phyloP scores from a whole-genome alignment of 2,329 filamentous ascomycete genomes.

The Ustulina deusta region DNA sequence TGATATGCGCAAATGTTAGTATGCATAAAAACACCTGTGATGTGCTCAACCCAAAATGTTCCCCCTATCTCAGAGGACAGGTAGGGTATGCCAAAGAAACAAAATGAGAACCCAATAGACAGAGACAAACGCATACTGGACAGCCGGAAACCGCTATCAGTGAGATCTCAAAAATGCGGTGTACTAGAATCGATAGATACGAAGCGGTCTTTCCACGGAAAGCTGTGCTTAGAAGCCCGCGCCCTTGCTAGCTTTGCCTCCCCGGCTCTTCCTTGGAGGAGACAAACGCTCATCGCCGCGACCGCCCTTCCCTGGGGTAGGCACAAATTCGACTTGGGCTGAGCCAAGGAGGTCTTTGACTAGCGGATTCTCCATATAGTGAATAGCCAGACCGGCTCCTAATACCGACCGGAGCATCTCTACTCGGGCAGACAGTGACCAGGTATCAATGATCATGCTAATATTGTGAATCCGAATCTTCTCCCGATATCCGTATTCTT shows the following conservation, averaged over 20 bases:
- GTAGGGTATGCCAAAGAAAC: slow-evolving; percentile 20
- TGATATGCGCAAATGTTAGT: slow-evolving; percentile 2
- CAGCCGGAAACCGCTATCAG: not conserved
- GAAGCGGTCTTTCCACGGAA: not conserved
- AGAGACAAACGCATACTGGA: not conserved
- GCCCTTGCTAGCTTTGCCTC: slow-evolving; percentile 37
- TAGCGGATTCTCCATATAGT: slow-evolving; percentile 56
- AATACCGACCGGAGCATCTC: slow-evolving; percentile 62
- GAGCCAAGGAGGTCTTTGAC: slow-evolving; percentile 53
- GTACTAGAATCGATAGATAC: not conserved
- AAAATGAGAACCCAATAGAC: not conserved
- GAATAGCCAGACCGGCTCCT: slow-evolving; percentile 57
- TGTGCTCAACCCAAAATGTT: not conserved
- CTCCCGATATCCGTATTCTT: slow-evolving; percentile 66
- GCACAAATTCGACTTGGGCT: slow-evolving; percentile 50
- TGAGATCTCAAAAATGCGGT: not conserved
- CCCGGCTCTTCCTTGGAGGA: slow-evolving; percentile 37
- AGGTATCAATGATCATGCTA: slow-evolving; percentile 62
- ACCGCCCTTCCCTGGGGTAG: slow-evolving; percentile 39
- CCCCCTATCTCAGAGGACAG: not conserved
- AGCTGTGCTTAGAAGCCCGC: slow-evolving; percentile 26
- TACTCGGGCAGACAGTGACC: slow-evolving; percentile 63
- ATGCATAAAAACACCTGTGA: slow-evolving; percentile 16
- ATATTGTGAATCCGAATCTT: slow-evolving; percentile 62
- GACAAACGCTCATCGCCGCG: slow-evolving; percentile 33